Evolutionary conservation across 371 early-diverging fungal species (phyloP), one percentile per base, ranked within the genome.

Genomic region (Mortierella sp.): DNA sequence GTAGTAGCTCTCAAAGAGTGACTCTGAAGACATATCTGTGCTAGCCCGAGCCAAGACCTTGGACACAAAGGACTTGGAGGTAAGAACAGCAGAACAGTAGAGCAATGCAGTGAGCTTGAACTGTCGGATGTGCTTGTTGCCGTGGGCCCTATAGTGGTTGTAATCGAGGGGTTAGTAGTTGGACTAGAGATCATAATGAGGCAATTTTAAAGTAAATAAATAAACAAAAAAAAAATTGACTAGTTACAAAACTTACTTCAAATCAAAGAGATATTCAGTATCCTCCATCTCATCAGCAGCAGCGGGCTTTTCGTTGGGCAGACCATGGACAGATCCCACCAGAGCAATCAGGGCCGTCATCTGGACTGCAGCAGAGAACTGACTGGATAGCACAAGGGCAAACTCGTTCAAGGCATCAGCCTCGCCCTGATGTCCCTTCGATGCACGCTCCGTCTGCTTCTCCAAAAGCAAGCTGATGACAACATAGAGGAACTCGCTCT

Each of bases 381-480:
- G 87, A 47, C 83, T 84, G 50, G 87, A 81, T 25, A 94, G 83
- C 0, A 84, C 72, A 63, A 92, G 58, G 51, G 90, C 86, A 81
- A 95, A 95, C 66, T 92, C 91, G 53, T 75, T 85, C 46, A 92
- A 65, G 5, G 88, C 84, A 44, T 89, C 88, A 16, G 89, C 85
- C 69, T 89, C 89, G 52, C 81, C 81, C 52, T 81, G 83, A 18
- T 82, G 81, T 19, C 86, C 88, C 83, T 89, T 88, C 56, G 81
- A 81, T 11, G 75, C 68, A 61, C 85, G 66, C 25, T 87, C 90
- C 6, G 88, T 87, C 60, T 89, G 85, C 77, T 89, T 89, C 65
- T 93, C 92, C 25, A 97, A 83, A 26, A 96, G 67, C 71, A 96
- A 72, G 16, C 92, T 85, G 6, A 93, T 80, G 60, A 96, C 89